phyloP scores from a whole-genome alignment of 2,329 filamentous ascomycete genomes.

The Ophiobolus disseminans region DNA sequence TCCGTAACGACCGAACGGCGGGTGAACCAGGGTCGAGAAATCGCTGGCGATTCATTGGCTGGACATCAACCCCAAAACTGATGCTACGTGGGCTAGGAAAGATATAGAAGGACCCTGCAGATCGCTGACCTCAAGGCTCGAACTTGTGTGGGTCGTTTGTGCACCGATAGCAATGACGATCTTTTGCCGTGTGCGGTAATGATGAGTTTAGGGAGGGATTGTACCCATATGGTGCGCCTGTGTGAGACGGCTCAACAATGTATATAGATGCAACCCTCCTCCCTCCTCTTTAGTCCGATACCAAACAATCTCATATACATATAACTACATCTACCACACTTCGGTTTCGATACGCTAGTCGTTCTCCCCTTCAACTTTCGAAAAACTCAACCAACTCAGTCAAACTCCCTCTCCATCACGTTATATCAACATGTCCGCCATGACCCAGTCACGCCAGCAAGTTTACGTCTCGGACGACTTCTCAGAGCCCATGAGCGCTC shows the following conservation, averaged over 20 bases:
- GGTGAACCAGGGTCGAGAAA: slow-evolving; percentile 15
- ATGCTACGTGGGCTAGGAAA: not conserved
- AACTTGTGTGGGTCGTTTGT: slow-evolving; percentile 23
- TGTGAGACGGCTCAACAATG: slow-evolving; percentile 14
- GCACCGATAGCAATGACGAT: slow-evolving; percentile 31
- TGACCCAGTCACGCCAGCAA: slow-evolving; percentile 24
- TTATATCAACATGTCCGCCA: slow-evolving; percentile 29
- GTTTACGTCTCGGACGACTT: slow-evolving; percentile 51
- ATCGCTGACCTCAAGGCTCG: slow-evolving; percentile 33
- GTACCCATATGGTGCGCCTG: slow-evolving; percentile 7
- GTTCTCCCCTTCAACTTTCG: not conserved
- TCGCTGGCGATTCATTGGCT: slow-evolving; percentile 22
- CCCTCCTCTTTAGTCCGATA: slow-evolving; percentile 3
- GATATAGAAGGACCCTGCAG: slow-evolving; percentile 42
- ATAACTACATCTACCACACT: too few species aligned
- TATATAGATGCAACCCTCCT: slow-evolving; percentile 37
- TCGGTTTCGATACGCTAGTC: too few species aligned
- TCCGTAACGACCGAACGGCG: slow-evolving; percentile 4
- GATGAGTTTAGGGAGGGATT: slow-evolving; percentile 11
- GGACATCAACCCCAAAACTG: not conserved
- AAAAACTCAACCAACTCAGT: too few species aligned
- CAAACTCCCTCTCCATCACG: not conserved
- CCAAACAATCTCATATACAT: slow-evolving; percentile 5
- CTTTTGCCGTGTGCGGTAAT: slow-evolving; percentile 27
- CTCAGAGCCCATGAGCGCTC: slow-evolving; percentile 51